Evolutionary conservation across 2,329 filamentous ascomycete species (phyloP).

Genomic region (Geoglossum cookeanum): DNA sequence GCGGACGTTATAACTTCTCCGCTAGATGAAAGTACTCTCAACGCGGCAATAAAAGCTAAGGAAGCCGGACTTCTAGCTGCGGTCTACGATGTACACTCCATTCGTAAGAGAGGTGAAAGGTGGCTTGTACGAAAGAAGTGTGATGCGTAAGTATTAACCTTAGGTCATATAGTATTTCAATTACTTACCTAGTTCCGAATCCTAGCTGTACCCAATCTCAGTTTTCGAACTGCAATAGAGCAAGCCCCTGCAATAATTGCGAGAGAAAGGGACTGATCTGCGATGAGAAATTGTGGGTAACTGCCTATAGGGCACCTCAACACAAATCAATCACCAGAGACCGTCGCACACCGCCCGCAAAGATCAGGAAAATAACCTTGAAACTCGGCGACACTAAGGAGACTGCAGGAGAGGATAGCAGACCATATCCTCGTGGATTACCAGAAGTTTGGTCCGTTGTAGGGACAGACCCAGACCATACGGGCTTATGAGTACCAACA

Average conservation of each 20-base stretch:
- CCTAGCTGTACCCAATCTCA: not conserved
- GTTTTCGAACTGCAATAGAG: not conserved
- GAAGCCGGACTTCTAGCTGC: not conserved
- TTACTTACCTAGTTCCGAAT: not conserved
- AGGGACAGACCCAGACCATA: not conserved
- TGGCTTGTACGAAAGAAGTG: not conserved
- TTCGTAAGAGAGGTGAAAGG: not conserved
- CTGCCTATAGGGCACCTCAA: not conserved
- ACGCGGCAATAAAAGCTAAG: not conserved
- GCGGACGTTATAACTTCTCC: no score
- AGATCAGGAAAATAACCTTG: not conserved
- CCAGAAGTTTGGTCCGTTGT: conserved; percentile 5
- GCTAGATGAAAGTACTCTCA: not conserved
- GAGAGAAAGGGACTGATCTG: not conserved
- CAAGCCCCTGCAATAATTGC: not conserved
- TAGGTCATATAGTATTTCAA: not conserved
- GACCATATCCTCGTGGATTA: conserved; percentile 1
- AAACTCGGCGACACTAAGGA: not conserved
- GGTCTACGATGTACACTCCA: not conserved
- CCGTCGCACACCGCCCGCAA: not conserved
- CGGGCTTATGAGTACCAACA: not conserved
- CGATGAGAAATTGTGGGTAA: not conserved
- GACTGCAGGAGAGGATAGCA: not conserved
- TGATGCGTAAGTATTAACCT: not conserved
- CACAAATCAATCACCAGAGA: not conserved